Evolutionary conservation across 1,139 yeast species (phyloP), one percentile per base, ranked within the genome.

Genomic region (Chernovozyma sophiae-reginae): DNA sequence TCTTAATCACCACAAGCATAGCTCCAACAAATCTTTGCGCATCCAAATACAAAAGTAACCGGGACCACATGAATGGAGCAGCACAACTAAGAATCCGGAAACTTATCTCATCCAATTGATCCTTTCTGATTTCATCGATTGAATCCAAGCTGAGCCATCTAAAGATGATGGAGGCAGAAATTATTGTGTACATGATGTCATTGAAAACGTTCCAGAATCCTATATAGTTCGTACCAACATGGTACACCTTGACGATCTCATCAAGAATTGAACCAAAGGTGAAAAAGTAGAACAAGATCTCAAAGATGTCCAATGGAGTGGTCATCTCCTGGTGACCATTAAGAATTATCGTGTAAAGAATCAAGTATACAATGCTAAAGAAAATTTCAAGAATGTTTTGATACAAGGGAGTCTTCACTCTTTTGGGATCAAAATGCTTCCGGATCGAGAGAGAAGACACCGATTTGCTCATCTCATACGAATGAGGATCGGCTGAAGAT

Each of bases 61-160:
- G 70, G 4, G 86, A 76, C 95, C 96, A 87, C 74, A 87, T 81
- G 47, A 87, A 68, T 1, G 96, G 96, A 2, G 96, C 85, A 12
- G 86, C 89, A 52, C 92, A 73, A 0, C 95, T 81, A 38, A 87
- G 62, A 3, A 86, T 56, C 45, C 94, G 67, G 57, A 80, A 86
- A 0, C 94, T 77, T 3, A 82, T 68, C 42, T 77, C 75, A 53
- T 84, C 87, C 51, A 79, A 72, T 22, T 55, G 49, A 26, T 66
- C 69, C 30, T 56, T 54, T 34, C 62, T 55, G 28, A 55, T 52
- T 19, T 53, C 45, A 7, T 62, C 62, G 11, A 37, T 39, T 37
- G 48, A 18, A 49, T 56, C 31, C 43, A 81, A 52, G 36, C 89
- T 79, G 3, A 70, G 47, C 22, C 77, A 47, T 44, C 96, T 66